Percentiles rank a stretch among this genome's conserved stretches.
These are phyloP conservation scores for Ogataea trehalophila DNA, from an alignment of 805 yeast genomes.

Conservation along the genomic window DNA sequence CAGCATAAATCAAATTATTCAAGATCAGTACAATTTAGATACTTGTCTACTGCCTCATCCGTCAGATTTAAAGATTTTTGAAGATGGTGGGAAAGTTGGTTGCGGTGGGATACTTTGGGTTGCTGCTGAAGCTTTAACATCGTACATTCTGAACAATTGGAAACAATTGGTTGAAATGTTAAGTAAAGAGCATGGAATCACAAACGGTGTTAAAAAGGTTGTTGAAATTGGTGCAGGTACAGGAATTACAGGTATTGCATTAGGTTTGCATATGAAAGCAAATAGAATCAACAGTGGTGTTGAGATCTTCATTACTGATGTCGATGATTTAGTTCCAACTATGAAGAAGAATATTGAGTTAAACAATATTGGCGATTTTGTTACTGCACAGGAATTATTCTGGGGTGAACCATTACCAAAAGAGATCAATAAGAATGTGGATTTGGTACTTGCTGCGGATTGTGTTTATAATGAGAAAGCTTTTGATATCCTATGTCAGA, in stretches of 20 bases:
- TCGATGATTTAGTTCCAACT: constrained; percentile 40
- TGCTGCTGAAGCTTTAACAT: constrained; percentile 51
- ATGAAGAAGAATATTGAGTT: constrained; percentile 41
- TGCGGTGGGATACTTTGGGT: constrained; percentile 66
- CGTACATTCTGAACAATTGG: constrained; percentile 35
- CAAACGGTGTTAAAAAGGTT: constrained; percentile 24
- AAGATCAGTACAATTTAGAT: constrained; percentile 31
- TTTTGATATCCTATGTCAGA: constrained; percentile 46
- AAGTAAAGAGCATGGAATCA: constrained; percentile 16
- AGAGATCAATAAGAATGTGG: constrained; percentile 30
- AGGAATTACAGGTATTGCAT: constrained; percentile 45
- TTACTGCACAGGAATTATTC: constrained; percentile 37
- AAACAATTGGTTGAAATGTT: constrained; percentile 1
- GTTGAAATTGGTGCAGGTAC: constrained; percentile 58
- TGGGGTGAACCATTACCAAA: constrained; percentile 42
- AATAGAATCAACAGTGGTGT: constrained; percentile 17
- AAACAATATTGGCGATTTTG: constrained; percentile 34
- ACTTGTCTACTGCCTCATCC: background rate
- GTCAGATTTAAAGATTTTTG: constrained; percentile 38
- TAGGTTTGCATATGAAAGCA: constrained; percentile 27
- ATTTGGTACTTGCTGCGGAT: constrained; percentile 53
- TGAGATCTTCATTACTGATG: constrained; percentile 45
- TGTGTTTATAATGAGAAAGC: constrained; percentile 54
- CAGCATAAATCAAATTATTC: constrained; percentile 24
- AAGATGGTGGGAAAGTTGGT: constrained; percentile 56